Percentiles rank a stretch among this genome's conserved stretches.
Evolutionary conservation across 2,329 filamentous ascomycete genomes (phyloP).

Genomic region (Taxawa tesnikishii): DNA sequence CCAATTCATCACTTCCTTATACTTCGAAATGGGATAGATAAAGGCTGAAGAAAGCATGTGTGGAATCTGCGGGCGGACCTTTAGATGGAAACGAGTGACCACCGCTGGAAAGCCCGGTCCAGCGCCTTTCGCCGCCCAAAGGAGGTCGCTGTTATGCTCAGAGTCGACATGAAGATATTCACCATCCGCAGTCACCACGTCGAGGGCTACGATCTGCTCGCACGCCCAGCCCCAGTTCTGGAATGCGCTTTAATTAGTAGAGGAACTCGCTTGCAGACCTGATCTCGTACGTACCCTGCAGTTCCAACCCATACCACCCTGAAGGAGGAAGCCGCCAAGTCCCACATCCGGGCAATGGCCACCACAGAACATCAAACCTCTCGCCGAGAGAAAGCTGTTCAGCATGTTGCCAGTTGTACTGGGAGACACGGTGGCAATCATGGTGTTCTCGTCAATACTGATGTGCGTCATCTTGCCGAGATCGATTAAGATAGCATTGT

Average conservation of each 20-base stretch:
- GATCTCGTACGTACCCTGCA: conserved; percentile 31
- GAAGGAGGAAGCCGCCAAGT: conserved; percentile 43
- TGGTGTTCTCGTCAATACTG: conserved; percentile 25
- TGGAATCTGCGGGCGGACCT: conserved; percentile 17
- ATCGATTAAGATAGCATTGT: conserved; percentile 33
- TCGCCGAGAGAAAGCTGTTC: conserved; percentile 24
- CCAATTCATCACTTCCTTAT: conserved; percentile 36
- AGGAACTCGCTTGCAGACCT: background rate
- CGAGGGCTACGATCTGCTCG: conserved; percentile 31
- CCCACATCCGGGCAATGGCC: conserved; percentile 47
- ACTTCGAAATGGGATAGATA: conserved; percentile 34
- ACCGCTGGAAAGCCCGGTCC: conserved; percentile 40
- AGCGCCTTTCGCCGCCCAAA: conserved; percentile 37
- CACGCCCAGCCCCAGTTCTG: conserved; percentile 46
- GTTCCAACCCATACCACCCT: conserved; percentile 49
- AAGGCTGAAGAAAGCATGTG: conserved; percentile 27
- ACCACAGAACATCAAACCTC: conserved; percentile 37
- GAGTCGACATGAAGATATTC: conserved; percentile 23
- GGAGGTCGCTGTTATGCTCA: conserved; percentile 32
- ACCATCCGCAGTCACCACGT: conserved; percentile 36
- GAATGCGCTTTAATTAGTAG: conserved; percentile 2
- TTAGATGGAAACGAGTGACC: conserved; percentile 39
- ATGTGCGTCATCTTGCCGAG: conserved; percentile 28
- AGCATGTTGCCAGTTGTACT: conserved; percentile 34
- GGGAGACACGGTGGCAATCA: conserved; percentile 31